Percentiles rank a stretch among this genome's conserved stretches.
Conservation (phyloP, 2,329 filamentous ascomycete genomes). For the Colletotrichum gigasporum region DNA sequence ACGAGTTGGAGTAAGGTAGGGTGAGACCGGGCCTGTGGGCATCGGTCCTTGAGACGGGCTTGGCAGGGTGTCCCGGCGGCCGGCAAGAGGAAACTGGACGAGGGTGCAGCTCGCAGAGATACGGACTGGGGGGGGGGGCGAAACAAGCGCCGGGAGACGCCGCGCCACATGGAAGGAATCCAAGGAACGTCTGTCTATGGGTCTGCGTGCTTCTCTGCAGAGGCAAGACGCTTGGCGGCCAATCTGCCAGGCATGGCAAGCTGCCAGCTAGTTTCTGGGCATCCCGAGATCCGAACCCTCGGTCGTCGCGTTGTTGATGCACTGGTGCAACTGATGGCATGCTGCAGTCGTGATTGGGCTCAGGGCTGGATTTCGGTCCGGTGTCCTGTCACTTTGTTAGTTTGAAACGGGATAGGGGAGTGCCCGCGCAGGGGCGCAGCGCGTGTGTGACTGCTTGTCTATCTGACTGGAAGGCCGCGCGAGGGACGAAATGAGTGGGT, state of each 20-base stretch:
- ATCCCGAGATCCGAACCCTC: conserved; percentile 26
- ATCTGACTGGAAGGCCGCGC: conserved; percentile 10
- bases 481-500: background rate
- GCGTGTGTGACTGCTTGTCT: conserved; percentile 1
- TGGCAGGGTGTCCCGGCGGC: conserved; percentile 17
- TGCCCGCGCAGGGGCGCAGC: conserved; percentile 28
- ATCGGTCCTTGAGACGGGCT: conserved; percentile 24
- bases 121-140: conserved; percentile 6
- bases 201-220: conserved; percentile 24
- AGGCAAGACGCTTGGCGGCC: conserved; percentile 10
- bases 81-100: conserved; percentile 3
- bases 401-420: conserved; percentile 22
- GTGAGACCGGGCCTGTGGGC: conserved; percentile 20
- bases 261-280: background rate
- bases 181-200: conserved; percentile 5
- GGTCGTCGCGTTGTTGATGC: conserved; percentile 13
- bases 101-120: background rate
- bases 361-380: conserved; percentile 7
- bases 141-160: conserved; percentile 28
- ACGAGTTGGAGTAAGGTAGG: conserved; percentile 1
- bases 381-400: conserved; percentile 11
- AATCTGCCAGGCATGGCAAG: background rate
- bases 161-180: conserved; percentile 24
- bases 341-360: background rate
- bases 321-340: conserved; percentile 6